These are phyloP conservation scores for Aspergillus felis DNA, from an alignment of 2,329 filamentous ascomycete genomes.

Conservation along the genomic window DNA sequence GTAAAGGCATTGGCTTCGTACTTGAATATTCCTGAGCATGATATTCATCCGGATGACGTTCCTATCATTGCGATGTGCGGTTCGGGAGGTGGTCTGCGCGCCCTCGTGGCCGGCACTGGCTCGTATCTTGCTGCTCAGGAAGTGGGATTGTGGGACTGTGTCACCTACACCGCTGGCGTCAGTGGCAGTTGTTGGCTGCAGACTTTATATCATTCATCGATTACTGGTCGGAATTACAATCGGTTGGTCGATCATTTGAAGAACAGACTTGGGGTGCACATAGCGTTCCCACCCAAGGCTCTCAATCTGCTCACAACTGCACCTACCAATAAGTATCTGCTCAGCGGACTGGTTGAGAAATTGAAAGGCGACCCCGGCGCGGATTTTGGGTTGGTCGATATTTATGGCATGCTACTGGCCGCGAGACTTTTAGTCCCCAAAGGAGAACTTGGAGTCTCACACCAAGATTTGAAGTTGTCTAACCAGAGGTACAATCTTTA, in stretches of 20 bases:
- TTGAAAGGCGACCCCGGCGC: conserved; percentile 75
- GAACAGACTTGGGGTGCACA: conserved; percentile 76
- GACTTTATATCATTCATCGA: conserved; percentile 76
- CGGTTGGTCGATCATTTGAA: conserved; percentile 81
- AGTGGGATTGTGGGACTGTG: conserved; percentile 86
- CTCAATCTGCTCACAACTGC: conserved; percentile 77
- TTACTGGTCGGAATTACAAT: conserved; percentile 64
- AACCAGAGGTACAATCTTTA: conserved; percentile 75
- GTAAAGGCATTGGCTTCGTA: conserved; percentile 75
- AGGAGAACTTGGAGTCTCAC: conserved; percentile 72
- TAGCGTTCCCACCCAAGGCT: conserved; percentile 85
- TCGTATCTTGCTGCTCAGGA: conserved; percentile 81
- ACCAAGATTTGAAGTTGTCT: conserved; percentile 82
- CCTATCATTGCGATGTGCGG: conserved; percentile 92
- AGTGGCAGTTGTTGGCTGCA: conserved; percentile 97
- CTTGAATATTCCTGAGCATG: conserved; percentile 69
- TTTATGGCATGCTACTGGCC: conserved; percentile 83
- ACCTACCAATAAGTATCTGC: conserved; percentile 87
- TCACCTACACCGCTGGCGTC: conserved; percentile 92
- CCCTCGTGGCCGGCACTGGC: conserved; percentile 83
- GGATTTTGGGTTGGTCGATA: conserved; percentile 84
- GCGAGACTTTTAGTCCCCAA: conserved; percentile 81
- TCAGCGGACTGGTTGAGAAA: conserved; percentile 88
- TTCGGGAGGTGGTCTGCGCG: conserved; percentile 85
- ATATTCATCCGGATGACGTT: conserved; percentile 89